Conservation (phyloP, 495 filamentous ascomycete species). For the Stereocaulon alpinum region DNA sequence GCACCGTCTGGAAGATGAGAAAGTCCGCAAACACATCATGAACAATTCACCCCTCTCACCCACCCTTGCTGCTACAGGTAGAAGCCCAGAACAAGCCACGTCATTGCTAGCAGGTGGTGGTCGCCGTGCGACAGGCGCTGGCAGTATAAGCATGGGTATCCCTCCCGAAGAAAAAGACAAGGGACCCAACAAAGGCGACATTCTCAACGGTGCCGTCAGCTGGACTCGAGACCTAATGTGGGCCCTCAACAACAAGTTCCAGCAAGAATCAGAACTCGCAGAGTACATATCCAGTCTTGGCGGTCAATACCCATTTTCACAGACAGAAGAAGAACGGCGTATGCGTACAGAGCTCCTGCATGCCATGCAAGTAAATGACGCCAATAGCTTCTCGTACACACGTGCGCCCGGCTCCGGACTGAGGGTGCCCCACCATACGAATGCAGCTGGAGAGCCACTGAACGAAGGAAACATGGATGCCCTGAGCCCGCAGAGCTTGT, state of each 20-base stretch:
- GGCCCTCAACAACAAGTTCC: slow-evolving; percentile 74
- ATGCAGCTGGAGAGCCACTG: slow-evolving; percentile 71
- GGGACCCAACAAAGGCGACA: slow-evolving; percentile 97
- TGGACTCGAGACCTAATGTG: slow-evolving; percentile 99
- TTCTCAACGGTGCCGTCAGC: slow-evolving; percentile 90
- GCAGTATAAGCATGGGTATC: slow-evolving; percentile 82
- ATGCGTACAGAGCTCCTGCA: slow-evolving; percentile 89
- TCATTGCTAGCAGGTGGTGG: slow-evolving; percentile 84
- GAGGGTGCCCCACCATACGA: slow-evolving; percentile 86
- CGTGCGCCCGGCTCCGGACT: slow-evolving; percentile 75
- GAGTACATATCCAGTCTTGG: slow-evolving; percentile 62
- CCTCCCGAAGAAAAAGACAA: slow-evolving; percentile 97
- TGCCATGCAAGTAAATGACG: slow-evolving; percentile 67
- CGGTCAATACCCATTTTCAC: slow-evolving; percentile 65
- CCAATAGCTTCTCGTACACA: slow-evolving; percentile 66
- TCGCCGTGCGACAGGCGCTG: slow-evolving; percentile 62
- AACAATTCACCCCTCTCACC: slow-evolving; percentile 84
- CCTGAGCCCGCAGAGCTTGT: slow-evolving; percentile 53
- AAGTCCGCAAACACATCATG: slow-evolving; percentile 84
- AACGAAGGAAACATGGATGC: slow-evolving; percentile 34
- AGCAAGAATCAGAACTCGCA: slow-evolving; percentile 76
- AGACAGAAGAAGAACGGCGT: slow-evolving; percentile 83
- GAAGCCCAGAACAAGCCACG: slow-evolving; percentile 65
- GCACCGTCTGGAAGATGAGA: slow-evolving; percentile 93
- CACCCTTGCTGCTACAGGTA: slow-evolving; percentile 52